phyloP scores from a whole-genome alignment of 1,139 yeast genomes.

The Magnusiomyces starmeri region DNA sequence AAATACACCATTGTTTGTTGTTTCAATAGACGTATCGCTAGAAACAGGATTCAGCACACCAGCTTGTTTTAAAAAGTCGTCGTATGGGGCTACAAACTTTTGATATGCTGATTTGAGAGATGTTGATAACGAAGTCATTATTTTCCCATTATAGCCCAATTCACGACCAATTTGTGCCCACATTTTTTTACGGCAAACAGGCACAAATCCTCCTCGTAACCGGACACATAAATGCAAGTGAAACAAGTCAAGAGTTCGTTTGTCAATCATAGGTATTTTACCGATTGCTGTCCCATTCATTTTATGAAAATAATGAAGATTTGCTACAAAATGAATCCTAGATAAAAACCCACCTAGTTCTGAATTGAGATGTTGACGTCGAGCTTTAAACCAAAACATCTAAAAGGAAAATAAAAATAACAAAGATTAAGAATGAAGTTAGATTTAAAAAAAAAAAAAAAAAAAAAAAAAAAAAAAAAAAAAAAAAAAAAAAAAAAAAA shows the following conservation, averaged over 20 bases:
- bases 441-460: background rate
- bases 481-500: slow-evolving; percentile 30
- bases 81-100: slow-evolving; percentile 33
- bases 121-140: slow-evolving; percentile 64
- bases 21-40: background rate
- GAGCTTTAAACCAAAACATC: slow-evolving; percentile 45
- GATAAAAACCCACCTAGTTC: slow-evolving; percentile 27
- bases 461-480: slow-evolving; percentile 2
- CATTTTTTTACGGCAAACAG: slow-evolving; percentile 37
- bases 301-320: slow-evolving; percentile 34
- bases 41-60: slow-evolving; percentile 6
- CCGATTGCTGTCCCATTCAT: slow-evolving; percentile 23
- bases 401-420: slow-evolving; percentile 8
- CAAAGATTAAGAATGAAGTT: background rate
- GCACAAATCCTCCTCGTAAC: slow-evolving; percentile 34
- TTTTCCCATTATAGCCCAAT: slow-evolving; percentile 63
- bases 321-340: slow-evolving; percentile 26
- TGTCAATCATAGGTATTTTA: slow-evolving; percentile 34
- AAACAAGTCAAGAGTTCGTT: slow-evolving; percentile 36
- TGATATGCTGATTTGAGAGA: slow-evolving; percentile 51
- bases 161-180: slow-evolving; percentile 57
- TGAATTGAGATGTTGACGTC: slow-evolving; percentile 43
- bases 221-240: slow-evolving; percentile 34
- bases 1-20: slow-evolving; percentile 4
- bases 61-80: slow-evolving; percentile 25